Evolutionary conservation across 2,329 filamentous ascomycete genomes (phyloP).

Genomic region (Colletotrichum nymphaeae): DNA sequence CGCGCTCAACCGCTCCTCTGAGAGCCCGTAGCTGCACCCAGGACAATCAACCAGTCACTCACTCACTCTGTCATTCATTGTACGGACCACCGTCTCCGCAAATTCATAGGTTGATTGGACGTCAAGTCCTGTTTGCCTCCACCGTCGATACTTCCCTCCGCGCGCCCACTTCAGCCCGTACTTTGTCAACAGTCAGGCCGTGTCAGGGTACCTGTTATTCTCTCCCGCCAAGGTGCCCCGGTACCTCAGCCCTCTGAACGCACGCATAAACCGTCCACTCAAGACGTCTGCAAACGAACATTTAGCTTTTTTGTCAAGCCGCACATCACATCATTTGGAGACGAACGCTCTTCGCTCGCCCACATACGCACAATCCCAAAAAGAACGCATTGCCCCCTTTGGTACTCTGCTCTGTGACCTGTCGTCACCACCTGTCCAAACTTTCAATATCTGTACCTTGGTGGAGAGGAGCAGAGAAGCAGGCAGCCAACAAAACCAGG

Average conservation of each 20-base stretch:
- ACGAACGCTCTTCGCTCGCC: constrained; percentile 28
- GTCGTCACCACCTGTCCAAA: not conserved
- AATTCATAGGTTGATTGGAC: not conserved
- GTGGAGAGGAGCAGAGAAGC: not conserved
- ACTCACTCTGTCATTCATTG: not conserved
- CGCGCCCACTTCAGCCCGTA: not conserved
- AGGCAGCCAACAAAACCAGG: not conserved
- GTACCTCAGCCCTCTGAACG: constrained; percentile 1
- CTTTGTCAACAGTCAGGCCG: not conserved
- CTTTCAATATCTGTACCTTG: not conserved
- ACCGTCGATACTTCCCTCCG: not conserved
- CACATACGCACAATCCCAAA: constrained; percentile 11
- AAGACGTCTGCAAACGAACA: constrained; percentile 29
- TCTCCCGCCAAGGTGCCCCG: not conserved
- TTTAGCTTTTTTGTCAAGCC: constrained; percentile 29
- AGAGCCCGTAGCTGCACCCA: not conserved
- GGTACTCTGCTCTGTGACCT: not conserved
- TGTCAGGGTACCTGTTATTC: not conserved
- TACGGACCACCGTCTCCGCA: not conserved
- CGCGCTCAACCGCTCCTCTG: not conserved
- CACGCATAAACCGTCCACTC: constrained; percentile 32
- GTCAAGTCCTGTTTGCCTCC: not conserved
- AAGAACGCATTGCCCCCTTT: constrained; percentile 4
- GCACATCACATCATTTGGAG: constrained; percentile 31
- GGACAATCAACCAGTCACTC: not conserved